Evolutionary conservation across 1,139 yeast genomes (phyloP), one percentile per base, ranked within the genome.

Genomic region (Blastobotrys ciferrii): DNA sequence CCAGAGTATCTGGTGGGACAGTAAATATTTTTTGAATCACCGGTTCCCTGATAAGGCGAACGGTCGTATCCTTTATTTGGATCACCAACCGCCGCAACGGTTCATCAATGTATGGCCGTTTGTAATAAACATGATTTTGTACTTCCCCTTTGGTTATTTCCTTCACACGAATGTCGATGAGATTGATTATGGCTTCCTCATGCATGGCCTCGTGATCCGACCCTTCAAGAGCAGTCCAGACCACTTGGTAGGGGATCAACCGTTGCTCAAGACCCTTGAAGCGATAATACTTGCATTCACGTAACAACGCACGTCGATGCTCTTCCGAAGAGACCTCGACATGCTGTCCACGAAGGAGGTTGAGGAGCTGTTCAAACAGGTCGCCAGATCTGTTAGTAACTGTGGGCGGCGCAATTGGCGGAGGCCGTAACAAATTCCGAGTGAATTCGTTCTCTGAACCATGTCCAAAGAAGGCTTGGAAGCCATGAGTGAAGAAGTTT

Each of bases 231-330:
- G 87, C 84, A 58, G 84, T 82, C 47, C 65, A 67, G 0, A 68
- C 52, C 15, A 87, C 73, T 32, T 65, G 66, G 57, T 76, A 78
- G 39, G 76, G 76, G n/a, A 85, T 64, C 33, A 88, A 65, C 51
- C 75, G 69, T 66, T 89, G 95, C 63, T 86, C 95, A 40, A 89
- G 70, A 43, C 81, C 89, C 46, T 79, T 67, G 58, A 89, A 84
- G 46, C 94, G 73, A 65, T 87, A 89, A 66, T 84, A 89, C 43
- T 76, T 74, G 55, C 95, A 87, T 61, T 89, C 97, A 46, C 73
- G 71, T 4, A 83, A 65, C 49, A 89, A 70, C 6, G 77, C 65
- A 4, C 69, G 63, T 40, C 94, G 70, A 60, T 84, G 87, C 2
- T 70, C 69, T 35, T 80, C 84, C 54, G 74, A 66, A 31, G 68